phyloP scores from a whole-genome alignment of 75 land plant genomes.

The Sequoia sempervirens region DNA sequence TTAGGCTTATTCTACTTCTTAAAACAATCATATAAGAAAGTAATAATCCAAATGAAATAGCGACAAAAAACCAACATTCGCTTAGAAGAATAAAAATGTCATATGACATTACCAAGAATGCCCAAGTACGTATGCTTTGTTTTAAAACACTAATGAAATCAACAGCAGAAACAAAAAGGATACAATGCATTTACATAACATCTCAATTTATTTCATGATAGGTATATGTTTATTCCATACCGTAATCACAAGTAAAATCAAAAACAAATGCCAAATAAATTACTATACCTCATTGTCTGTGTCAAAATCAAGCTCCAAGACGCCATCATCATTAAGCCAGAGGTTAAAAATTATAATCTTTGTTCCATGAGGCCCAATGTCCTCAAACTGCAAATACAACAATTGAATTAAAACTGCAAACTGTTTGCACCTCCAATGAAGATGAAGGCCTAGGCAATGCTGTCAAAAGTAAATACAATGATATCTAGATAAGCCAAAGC shows the following conservation, averaged over 20 bases:
- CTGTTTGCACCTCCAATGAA: not conserved
- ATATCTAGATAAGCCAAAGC: not conserved
- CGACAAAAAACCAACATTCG: not conserved
- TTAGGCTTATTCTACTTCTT: not conserved
- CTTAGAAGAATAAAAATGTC: not conserved
- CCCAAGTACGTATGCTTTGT: not conserved
- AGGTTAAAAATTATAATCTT: constrained; percentile 72
- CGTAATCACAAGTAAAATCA: not conserved
- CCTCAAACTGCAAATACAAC: constrained; percentile 40
- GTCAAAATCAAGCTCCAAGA: constrained; percentile 78
- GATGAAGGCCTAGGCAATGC: not conserved
- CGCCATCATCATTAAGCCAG: constrained; percentile 86
- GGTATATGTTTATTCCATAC: not conserved
- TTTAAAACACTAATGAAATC: not conserved
- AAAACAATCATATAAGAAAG: not conserved
- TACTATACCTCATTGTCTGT: constrained; percentile 54
- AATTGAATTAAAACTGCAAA: not conserved
- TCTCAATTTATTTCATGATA: not conserved
- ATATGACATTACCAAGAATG: not conserved
- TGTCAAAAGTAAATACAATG: not conserved
- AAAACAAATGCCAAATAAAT: not conserved
- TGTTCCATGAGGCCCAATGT: constrained; percentile 77
- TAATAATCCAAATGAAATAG: not conserved
- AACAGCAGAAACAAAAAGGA: not conserved
- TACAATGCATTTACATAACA: not conserved